Conservation (phyloP, 176 grass and related monocot species). For the Oryza australiensis region DNA sequence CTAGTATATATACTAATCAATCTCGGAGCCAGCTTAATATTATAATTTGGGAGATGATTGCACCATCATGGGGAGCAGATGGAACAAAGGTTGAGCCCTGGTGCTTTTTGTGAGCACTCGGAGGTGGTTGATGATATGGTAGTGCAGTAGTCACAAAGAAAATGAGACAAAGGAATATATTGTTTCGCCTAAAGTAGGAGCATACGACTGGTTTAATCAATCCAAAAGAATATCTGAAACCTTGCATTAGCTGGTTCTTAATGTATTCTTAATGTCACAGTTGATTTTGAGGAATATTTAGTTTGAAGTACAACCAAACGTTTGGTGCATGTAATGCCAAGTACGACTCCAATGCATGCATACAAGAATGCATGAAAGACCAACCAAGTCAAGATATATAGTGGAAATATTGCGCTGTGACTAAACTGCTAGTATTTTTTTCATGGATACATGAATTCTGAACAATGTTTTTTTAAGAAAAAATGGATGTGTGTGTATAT, state of each 20-base stretch:
- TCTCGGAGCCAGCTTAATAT: slow-evolving; percentile 32
- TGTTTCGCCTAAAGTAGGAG: slow-evolving; percentile 63
- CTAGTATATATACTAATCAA: slow-evolving; percentile 39
- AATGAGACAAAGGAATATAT: slow-evolving; percentile 61
- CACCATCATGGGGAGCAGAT: slow-evolving; percentile 73
- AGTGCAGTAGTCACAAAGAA: slow-evolving; percentile 45
- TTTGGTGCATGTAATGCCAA: background rate
- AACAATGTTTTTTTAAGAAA: background rate
- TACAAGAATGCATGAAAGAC: background rate
- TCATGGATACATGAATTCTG: background rate
- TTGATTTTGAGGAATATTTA: background rate
- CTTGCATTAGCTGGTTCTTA: slow-evolving; percentile 17
- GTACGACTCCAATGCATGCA: background rate
- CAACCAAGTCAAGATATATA: background rate
- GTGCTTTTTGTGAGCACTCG: slow-evolving; percentile 88
- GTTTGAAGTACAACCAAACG: background rate
- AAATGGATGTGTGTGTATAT: too few relatives aligned
- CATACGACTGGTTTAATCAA: slow-evolving; percentile 34
- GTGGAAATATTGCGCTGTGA: background rate
- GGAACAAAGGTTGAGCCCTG: slow-evolving; percentile 75
- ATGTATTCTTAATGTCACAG: background rate
- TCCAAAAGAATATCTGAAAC: slow-evolving; percentile 41
- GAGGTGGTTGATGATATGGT: slow-evolving; percentile 62
- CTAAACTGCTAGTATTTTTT: background rate
- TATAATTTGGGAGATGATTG: slow-evolving; percentile 52